phyloP scores from a whole-genome alignment of 2,329 filamentous ascomycete species.

The Pezicula carpinea region DNA sequence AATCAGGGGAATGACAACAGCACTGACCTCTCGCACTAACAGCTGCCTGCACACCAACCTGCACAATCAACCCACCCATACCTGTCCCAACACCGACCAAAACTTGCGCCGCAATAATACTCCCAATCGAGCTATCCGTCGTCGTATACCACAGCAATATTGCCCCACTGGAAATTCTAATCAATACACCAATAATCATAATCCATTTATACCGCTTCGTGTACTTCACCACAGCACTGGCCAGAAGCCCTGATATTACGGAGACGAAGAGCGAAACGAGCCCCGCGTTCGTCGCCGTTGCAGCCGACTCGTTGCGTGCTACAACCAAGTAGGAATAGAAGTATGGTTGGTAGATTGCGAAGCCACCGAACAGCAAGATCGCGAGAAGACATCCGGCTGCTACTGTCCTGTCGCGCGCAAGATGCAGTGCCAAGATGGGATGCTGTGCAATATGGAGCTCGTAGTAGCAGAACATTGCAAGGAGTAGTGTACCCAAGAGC shows the following conservation, averaged over 20 bases:
- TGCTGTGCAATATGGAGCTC: conserved; percentile 1
- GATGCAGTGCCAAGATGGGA: background rate
- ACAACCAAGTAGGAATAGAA: conserved; percentile 3
- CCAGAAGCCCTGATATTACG: background rate
- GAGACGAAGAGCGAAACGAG: conserved; percentile 1
- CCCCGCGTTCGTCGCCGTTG: background rate
- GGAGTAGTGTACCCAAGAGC: background rate
- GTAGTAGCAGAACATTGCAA: conserved; percentile 1
- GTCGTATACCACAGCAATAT: background rate
- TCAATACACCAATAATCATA: background rate
- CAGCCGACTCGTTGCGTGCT: background rate
- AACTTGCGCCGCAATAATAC: background rate
- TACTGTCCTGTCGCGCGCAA: background rate
- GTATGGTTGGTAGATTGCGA: conserved; percentile 3
- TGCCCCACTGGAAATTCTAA: background rate
- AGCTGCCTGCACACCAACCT: conserved; percentile 3
- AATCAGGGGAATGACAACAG: background rate
- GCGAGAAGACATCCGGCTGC: background rate
- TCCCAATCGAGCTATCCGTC: background rate
- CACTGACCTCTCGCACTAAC: background rate
- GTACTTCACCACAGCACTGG: background rate
- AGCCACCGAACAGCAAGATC: background rate
- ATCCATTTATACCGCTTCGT: background rate
- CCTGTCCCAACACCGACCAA: background rate
- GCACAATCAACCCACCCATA: background rate